These are phyloP conservation scores for Glarea lozoyensis DNA, from an alignment of 495 filamentous ascomycete genomes.

Conservation along the genomic window DNA sequence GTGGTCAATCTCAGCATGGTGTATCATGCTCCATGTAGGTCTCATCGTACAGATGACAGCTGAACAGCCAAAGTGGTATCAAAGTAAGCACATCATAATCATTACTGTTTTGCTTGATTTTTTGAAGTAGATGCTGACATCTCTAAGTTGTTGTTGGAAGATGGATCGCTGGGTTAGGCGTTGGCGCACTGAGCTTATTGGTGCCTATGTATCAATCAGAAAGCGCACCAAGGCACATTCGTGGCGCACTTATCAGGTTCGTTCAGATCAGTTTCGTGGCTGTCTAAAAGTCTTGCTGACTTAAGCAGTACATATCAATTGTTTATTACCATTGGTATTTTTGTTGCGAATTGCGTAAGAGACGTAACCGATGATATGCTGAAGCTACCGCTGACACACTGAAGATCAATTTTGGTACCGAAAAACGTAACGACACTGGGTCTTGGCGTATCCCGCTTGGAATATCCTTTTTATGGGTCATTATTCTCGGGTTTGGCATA, in stretches of 20 bases:
- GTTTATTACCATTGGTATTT: constrained; percentile 80
- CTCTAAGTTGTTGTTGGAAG: constrained; percentile 30
- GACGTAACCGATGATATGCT: too few relatives aligned
- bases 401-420: constrained; percentile 74
- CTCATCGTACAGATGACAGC: constrained; percentile 47
- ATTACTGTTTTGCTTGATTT: constrained; percentile 75
- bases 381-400: too few relatives aligned
- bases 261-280: background rate
- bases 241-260: constrained; percentile 55
- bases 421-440: constrained; percentile 37
- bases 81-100: constrained; percentile 50
- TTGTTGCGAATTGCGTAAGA: constrained; percentile 48
- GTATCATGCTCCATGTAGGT: constrained; percentile 42
- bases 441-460: constrained; percentile 82
- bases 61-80: constrained; percentile 35
- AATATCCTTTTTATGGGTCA: constrained; percentile 65
- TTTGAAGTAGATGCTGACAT: too few relatives aligned
- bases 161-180: constrained; percentile 46
- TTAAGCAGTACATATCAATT: constrained; percentile 55
- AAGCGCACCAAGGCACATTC: constrained; percentile 50
- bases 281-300: constrained; percentile 12
- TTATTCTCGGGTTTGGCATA: constrained; percentile 63
- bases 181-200: constrained; percentile 44
- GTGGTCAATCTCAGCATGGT: constrained; percentile 42
- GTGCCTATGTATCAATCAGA: constrained; percentile 51